These are phyloP conservation scores for Sungouiozyma ichnusensis DNA, from an alignment of 805 yeast species.

Conservation along the genomic window DNA sequence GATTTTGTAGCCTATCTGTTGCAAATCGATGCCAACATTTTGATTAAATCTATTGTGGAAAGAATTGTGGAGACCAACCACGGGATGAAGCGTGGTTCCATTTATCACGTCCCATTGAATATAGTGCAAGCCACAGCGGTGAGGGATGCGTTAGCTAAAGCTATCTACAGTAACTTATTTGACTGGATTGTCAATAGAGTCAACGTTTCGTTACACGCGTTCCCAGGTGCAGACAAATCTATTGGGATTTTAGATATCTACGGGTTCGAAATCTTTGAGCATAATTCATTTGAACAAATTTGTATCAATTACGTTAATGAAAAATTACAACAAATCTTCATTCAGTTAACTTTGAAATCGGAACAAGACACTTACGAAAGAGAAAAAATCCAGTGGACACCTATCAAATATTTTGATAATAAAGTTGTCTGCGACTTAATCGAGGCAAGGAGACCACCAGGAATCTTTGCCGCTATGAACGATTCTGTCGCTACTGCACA, in stretches of 20 bases:
- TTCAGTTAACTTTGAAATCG: constrained; percentile 87
- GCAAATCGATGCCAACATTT: constrained; percentile 60
- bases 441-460: constrained; percentile 91
- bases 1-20: constrained; percentile 87
- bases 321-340: constrained; percentile 91
- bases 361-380: constrained; percentile 96
- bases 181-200: constrained; percentile 96
- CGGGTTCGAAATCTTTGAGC: constrained; percentile 93
- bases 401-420: constrained; percentile 92
- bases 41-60: constrained; percentile 61
- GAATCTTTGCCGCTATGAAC: constrained; percentile 89
- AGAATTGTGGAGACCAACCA: constrained; percentile 84
- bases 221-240: constrained; percentile 47
- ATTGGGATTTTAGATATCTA: constrained; percentile 92
- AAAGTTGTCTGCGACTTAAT: constrained; percentile 93
- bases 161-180: constrained; percentile 80
- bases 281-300: constrained; percentile 88
- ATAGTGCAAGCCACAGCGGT: constrained; percentile 90
- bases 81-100: constrained; percentile 83
- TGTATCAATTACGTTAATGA: constrained; percentile 95
- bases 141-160: constrained; percentile 90
- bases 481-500: constrained; percentile 98
- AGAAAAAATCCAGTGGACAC: constrained; percentile 95
- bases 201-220: constrained; percentile 59
- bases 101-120: constrained; percentile 89